phyloP scores from a whole-genome alignment of 2,329 filamentous ascomycete genomes.

The Chaetomium globosum region DNA sequence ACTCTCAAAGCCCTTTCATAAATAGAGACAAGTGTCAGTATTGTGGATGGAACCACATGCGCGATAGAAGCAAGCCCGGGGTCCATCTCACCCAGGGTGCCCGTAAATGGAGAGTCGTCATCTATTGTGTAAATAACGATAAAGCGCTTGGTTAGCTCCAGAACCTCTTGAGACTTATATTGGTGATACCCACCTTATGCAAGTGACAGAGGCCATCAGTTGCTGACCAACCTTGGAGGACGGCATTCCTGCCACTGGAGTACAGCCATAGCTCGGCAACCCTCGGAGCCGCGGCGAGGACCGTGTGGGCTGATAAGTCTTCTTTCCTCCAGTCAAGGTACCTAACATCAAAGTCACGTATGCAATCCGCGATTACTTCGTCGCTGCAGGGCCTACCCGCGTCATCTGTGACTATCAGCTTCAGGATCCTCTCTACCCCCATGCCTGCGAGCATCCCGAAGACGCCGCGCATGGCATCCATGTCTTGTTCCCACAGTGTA shows the following conservation, averaged over 20 bases:
- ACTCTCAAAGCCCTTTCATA: too few species aligned
- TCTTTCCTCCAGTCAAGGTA: neutral
- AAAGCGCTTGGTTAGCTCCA: too few species aligned
- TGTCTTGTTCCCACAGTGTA: too few species aligned
- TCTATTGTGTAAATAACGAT: too few species aligned
- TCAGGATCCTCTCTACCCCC: neutral
- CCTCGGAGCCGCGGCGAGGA: neutral
- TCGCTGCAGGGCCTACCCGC: neutral
- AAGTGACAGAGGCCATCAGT: neutral
- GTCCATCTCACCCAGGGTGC: too few species aligned
- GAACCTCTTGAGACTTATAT: too few species aligned
- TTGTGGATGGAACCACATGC: too few species aligned
- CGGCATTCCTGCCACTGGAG: neutral
- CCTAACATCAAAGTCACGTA: neutral
- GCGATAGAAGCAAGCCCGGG: too few species aligned
- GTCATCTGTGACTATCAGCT: neutral
- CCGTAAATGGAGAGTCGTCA: too few species aligned
- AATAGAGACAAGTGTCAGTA: too few species aligned
- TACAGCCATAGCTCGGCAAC: neutral
- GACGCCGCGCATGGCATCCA: too few species aligned
- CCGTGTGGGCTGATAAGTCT: neutral
- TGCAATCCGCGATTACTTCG: neutral
- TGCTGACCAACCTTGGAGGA: neutral
- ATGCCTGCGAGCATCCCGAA: neutral
- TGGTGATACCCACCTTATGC: neutral